Base-by-base conservation (phyloP, 148 eudicot genomes). In the Rhododendron vialii region DNA sequence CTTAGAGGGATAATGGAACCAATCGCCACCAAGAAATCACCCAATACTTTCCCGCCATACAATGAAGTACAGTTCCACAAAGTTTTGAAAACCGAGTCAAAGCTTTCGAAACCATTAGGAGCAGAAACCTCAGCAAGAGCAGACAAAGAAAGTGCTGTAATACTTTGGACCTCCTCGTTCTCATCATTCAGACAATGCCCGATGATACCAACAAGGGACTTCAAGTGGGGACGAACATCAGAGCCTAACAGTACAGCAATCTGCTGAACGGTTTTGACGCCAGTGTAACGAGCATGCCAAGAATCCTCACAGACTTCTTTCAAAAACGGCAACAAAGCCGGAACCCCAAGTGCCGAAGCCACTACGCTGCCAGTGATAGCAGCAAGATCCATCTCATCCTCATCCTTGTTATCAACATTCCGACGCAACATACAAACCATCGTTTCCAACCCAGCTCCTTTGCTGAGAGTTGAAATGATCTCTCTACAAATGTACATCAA, bases 371-470 rank as follows among this genome's bases (percentile, higher is more conserved):
- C 94, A 83, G 98, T 98, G 84, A 96, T 92, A n/a, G 99, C 99
- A 61, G 99, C 95, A 69, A 98, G 95, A 86, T 95, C 95, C 76
- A 98, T 92, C 63, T 95, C 96, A 87, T 95, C 95, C 84, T 96
- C 99, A 79, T 96, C 99, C 85, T 95, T 95, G 83, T 96, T 95
- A 86, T 96, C 98, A 65, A 96, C 95, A 89, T 96, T 98, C 0
- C 96, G 99, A 80, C 96, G 95, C 99, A 96, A 95, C 51, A 98
- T 96, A 91, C 96, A 98, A 90, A 96, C 95, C 99, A 96, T 96
- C 71, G 98, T 96, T 61, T 96, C 96, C 91, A 96, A 91, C 1
- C 98, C 99, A 86, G 98, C 98, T 84, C 96, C 99, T 87, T 96
- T 96, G 84, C 99, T 96, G 63, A 95, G 92, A 92, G 94, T 95